These are phyloP conservation scores for Neonectria hederae DNA, from an alignment of 2,329 filamentous ascomycete genomes.

Conservation along the genomic window DNA sequence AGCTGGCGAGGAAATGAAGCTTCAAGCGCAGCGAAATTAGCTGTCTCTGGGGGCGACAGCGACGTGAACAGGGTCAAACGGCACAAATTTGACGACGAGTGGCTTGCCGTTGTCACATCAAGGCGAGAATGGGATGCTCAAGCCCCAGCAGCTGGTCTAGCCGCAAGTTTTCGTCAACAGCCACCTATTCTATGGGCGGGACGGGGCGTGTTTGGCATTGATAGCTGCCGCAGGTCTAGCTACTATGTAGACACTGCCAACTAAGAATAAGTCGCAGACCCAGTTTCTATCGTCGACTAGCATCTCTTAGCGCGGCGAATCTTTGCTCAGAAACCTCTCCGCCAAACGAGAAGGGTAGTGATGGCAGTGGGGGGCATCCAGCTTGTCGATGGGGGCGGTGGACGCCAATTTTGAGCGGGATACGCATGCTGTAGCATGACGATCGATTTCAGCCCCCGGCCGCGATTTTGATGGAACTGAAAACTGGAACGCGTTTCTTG, in stretches of 20 bases:
- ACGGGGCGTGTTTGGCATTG: constrained; percentile 37
- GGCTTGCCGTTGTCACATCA: constrained; percentile 38
- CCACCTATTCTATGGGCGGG: constrained; percentile 20
- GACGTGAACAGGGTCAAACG: constrained; percentile 20
- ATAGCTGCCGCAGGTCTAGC: constrained; percentile 26
- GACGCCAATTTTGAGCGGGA: constrained; percentile 26
- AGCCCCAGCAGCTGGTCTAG: constrained; percentile 25
- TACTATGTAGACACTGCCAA: constrained; percentile 19
- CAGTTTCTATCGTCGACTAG: constrained; percentile 23
- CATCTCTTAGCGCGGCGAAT: constrained; percentile 9
- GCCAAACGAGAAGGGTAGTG: constrained; percentile 23
- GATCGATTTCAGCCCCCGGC: constrained; percentile 20
- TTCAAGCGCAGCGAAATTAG: constrained; percentile 40
- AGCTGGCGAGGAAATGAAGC: constrained; percentile 40
- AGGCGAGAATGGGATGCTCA: not conserved
- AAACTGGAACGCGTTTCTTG: constrained; percentile 14
- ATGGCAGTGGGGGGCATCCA: constrained; percentile 11
- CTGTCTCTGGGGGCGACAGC: constrained; percentile 19
- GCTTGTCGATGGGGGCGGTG: constrained; percentile 16
- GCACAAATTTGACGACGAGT: constrained; percentile 21
- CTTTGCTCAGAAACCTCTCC: constrained; percentile 12
- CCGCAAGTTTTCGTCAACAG: constrained; percentile 22
- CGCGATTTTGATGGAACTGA: constrained; percentile 15
- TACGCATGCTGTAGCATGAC: constrained; percentile 8
- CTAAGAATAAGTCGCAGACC: constrained; percentile 24